Evolutionary conservation across 2,329 filamentous ascomycete species (phyloP), one percentile per base, ranked within the genome.

Genomic region (Blastomyces percursus): DNA sequence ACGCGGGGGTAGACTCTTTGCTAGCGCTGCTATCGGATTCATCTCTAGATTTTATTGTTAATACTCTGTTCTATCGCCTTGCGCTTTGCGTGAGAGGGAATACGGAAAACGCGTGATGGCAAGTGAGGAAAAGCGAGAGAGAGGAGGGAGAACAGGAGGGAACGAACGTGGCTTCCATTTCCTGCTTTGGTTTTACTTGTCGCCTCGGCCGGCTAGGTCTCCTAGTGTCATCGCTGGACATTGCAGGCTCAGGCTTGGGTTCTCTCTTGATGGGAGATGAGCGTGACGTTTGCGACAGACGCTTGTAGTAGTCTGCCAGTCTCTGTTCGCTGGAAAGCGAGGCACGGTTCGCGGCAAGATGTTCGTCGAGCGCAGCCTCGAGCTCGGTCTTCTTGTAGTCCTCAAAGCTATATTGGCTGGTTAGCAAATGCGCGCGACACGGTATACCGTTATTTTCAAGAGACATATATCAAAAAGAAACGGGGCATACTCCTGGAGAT

Each of bases 311-410:
- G 64, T 88, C 85, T 65, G 82, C 78, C 72, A 96, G 84, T 62
- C 79, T 80, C 61, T 86, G 77, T 67, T 91, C 84, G 63, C 79
- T 79, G 60, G 82, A 80, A 11, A 89, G 87, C 65, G 80, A 81
- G 66, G 83, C 79, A 68, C 84, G 80, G 77, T 96, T 88, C 66
- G 83, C 80, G 67, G 84, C 81, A 55, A 96, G 83, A 75, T 86
- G 86, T 56, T 86, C 82, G 69, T 95, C 89, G 66, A 96, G 84
- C 54, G 83, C 83, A 64, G 82, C 75, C 71, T 93, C 90, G 64
- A 97, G 84, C 58, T 96, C 91, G 66, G 81, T 80, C 77, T 96
- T 96, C 75, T 88, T 89, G 66, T 87, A 78, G 62, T 81, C 80
- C 67, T 90, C 85, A 71, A 84, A 86, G 71, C 89, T 92, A 71